Percentiles rank a stretch among this genome's conserved stretches.
Evolutionary conservation across 768 basidiomycete genomes (phyloP).

Genomic region (Phlebiopsis gigantea): DNA sequence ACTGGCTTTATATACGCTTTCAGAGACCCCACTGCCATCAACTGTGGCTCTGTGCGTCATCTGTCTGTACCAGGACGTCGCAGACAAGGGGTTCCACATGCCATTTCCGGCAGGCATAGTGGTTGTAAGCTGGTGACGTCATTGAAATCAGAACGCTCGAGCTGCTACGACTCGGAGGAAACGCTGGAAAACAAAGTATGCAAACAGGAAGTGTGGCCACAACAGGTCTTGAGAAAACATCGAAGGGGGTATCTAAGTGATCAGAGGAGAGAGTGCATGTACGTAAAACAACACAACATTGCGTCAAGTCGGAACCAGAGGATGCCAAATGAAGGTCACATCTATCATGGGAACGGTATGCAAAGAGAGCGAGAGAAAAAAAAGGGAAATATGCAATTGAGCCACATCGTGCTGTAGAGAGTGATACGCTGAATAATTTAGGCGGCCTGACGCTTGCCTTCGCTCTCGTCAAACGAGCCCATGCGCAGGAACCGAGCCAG

Average conservation of each 20-base stretch:
- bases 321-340: not conserved
- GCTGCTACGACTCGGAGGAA: not conserved
- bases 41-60: constrained; percentile 5
- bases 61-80: not conserved
- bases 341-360: not conserved
- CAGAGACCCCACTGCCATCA: constrained; percentile 13
- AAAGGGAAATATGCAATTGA: not conserved
- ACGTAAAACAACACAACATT: constrained; percentile 1
- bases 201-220: not conserved
- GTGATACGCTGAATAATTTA: constrained; percentile 1
- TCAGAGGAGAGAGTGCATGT: not conserved
- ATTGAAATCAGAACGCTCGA: not conserved
- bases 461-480: constrained; percentile 64
- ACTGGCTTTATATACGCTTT: constrained; percentile 1
- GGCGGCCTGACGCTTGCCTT: constrained; percentile 6
- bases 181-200: not conserved
- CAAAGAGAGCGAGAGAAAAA: not conserved
- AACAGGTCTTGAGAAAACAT: not conserved
- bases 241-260: constrained; percentile 7
- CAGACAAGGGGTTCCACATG: not conserved
- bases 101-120: not conserved
- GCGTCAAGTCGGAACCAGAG: not conserved
- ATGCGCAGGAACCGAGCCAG: constrained; percentile 77
- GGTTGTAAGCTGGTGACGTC: constrained; percentile 2
- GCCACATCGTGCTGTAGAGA: not conserved